Evolutionary conservation across 495 filamentous ascomycete species (phyloP), one percentile per base, ranked within the genome.

Genomic region (Daldinia decipiens): DNA sequence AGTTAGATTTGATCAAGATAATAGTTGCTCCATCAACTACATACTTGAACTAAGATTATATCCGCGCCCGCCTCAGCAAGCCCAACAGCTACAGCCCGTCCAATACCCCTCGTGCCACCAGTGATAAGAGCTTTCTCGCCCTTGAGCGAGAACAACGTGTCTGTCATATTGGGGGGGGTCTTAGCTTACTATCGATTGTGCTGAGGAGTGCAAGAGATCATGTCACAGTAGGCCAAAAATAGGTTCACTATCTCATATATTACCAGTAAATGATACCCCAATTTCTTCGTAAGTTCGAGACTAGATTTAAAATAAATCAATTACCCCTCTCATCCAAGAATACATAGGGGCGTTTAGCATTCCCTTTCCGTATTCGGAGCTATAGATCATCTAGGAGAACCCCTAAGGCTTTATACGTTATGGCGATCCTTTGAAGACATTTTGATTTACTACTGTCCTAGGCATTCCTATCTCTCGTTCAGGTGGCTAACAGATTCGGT

Each of bases 101-200:
- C 94, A 57, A 98, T 97, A 24, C 94, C 94, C 58, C 94, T 83
- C 15, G 93, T 95, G 57, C 92, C 93, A 29, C 94, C 94, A 0
- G 94, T 98, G 34, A 97, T 83, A 52, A 97, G 79, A 36, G 94
- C 94, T 8, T 91, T 97, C 75, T 93, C 87, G 63, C 88, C 88
- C 57, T 82, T 76, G 54, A 89, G 83, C 39, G 86, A 83, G 71
- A 89, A 89, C 65, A 87, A 73, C 56, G 61, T 54, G 26, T 72
- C 66, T 40, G 74, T 65, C 64, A 68, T 72, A 15, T 62, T 52
- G 34, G 53, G 53, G 29, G 17, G 43, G 32, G 13, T n/a, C 1
- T 47, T 55, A 11, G 5, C n/a, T 55, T 15, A 6, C 11, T 31
- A 31, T 45, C 0, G 1, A 8, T 43, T 17, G 8, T 34, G 9